Base-by-base conservation (phyloP, 495 filamentous ascomycete genomes). In the Paragyromitra xinjiangensis region DNA sequence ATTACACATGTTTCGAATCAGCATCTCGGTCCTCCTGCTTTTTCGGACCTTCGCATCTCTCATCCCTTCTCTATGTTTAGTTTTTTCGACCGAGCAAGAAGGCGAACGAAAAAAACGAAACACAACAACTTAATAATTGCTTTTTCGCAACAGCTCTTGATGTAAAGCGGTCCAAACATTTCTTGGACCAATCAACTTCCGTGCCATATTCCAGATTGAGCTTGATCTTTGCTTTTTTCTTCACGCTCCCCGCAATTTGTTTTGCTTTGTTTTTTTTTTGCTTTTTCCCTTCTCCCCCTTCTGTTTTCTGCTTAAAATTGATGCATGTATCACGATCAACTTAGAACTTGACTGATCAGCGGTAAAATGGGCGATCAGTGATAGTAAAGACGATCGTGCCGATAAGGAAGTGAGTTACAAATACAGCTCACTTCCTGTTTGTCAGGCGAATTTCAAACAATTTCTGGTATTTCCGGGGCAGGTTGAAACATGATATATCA, bases 231-330 rank as follows among this genome's bases (percentile, higher is more conserved):
- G 9, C 53, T 71, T 76, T 64, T 75, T 69, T 26, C 19, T 56
- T 44, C 26, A 37, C n/a, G 12, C 58, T 71, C 72, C 72, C 65
- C 65, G 66, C 72, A 69, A 75, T 67, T 48, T 67, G 42, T 64
- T 34, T 75, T 69, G 48, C 48, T 42, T 71, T 22, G 1, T 19
- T 56, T 42, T 2, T 69, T 45, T 51, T 6, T 24, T 67, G 40
- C 16, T 64, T 64, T 26, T 26, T 16, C n/a, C 22, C 29, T 56
- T 44, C 34, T 61, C 51, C 6, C 19, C 19, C n/a, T 55, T 22
- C 51, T 55, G 14, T 62, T 34, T 34, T 39, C 29, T 53, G 45
- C 44, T 26, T 72, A 3, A 7, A 9, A 55, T 42, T 61, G 24
- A 14, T 19, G 11, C 7, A 39, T 51, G 44, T 53, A 19, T 11